Base-by-base conservation (phyloP, 2,329 filamentous ascomycete species). In the Drechslerella dactyloides region DNA sequence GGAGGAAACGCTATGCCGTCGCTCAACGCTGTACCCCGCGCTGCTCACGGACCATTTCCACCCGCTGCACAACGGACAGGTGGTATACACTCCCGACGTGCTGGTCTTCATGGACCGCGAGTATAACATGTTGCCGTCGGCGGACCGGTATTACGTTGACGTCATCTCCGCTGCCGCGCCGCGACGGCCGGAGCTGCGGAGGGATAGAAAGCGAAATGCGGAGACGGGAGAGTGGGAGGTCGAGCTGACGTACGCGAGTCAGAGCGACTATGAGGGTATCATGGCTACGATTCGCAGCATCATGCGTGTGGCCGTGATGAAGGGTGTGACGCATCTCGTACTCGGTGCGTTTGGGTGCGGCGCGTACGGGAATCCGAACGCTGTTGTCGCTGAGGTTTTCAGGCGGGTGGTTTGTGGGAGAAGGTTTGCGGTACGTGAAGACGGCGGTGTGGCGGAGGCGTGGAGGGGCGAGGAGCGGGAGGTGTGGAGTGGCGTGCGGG, bases 261-360 rank as follows among this genome's bases (percentile, higher is more conserved):
- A 80, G 48, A 82, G 79, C 50, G 85, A 88, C 63, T 79, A 83
- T 1, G 84, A 85, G 42, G 73, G 84, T 7, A 82, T 82, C 0
- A 75, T 82, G 24, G 78, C 78, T 5, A 88, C 88, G 78, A 88
- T 89, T 82, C 80, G 81, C 24, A 82, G 81, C 4, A 85, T 87
- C 1, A 76, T 89, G 77, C 80, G 85, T 1, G 82, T 88, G 2
- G 80, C 82, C 1, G 77, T 80, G 7, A 76, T 78, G 0, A 82
- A 82, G 65, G 82, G 83, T 0, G 80, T 80, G 2, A 80, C 78
- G 40, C 82, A 79, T 62, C 75, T 88, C 0, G 84, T 89, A 0
- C 79, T 89, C 0, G 87, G 87, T 0, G 86, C 86, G 0, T 88
- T 86, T 85, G 87, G 87, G 0, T 88, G 86, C 69, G 86, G 86